These are phyloP conservation scores for Lasiodiplodia sp. DNA, from an alignment of 2,329 filamentous ascomycete genomes.

Conservation along the genomic window DNA sequence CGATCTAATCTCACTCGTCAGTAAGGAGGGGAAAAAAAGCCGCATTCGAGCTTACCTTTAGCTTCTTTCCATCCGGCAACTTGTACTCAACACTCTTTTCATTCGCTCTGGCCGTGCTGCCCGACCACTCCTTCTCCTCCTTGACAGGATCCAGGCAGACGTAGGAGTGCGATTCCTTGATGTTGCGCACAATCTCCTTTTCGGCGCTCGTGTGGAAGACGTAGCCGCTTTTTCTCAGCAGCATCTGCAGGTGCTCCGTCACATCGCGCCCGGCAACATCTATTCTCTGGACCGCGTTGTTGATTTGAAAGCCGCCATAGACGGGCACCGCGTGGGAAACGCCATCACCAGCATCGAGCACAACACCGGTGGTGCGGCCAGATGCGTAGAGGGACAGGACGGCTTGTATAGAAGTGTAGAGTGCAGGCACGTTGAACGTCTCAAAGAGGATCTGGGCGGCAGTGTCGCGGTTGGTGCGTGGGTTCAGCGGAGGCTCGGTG, in stretches of 20 bases:
- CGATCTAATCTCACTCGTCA: conserved; percentile 65
- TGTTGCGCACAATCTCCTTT: conserved; percentile 97
- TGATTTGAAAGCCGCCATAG: conserved; percentile 97
- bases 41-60: conserved; percentile 69
- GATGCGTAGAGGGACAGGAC: conserved; percentile 96
- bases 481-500: conserved; percentile 95
- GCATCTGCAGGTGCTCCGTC: conserved; percentile 90
- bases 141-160: conserved; percentile 88
- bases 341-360: conserved; percentile 93
- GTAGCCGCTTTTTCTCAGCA: conserved; percentile 90
- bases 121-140: conserved; percentile 95
- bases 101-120: conserved; percentile 73
- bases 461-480: conserved; percentile 91
- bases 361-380: conserved; percentile 93
- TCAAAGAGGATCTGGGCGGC: conserved; percentile 98
- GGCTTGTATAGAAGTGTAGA: conserved; percentile 97
- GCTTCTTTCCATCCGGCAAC: conserved; percentile 89
- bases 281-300: conserved; percentile 92
- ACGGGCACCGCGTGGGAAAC: conserved; percentile 97
- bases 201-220: conserved; percentile 98
- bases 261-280: conserved; percentile 96
- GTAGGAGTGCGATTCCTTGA: conserved; percentile 95
- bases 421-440: conserved; percentile 95
- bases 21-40: background rate
- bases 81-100: conserved; percentile 85